Conservation (phyloP, 2,329 filamentous ascomycete genomes). For the Graphiopsis chlorocephala region DNA sequence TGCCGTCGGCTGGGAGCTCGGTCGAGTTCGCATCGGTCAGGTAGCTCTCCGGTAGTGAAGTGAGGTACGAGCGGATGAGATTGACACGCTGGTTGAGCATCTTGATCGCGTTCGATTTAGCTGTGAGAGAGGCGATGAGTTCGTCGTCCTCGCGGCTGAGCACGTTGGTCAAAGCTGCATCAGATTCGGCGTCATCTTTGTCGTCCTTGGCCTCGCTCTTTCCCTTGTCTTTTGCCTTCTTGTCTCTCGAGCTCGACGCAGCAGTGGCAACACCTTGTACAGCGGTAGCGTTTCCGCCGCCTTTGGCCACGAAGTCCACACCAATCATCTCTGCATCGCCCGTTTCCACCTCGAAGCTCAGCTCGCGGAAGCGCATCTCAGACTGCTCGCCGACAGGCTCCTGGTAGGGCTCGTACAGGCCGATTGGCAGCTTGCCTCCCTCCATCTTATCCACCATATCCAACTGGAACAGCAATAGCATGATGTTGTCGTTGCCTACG, state of each 20-base stretch:
- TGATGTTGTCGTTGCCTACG: slow-evolving; percentile 70
- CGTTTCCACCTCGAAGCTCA: slow-evolving; percentile 86
- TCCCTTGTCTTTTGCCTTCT: slow-evolving; percentile 30
- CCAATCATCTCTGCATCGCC: slow-evolving; percentile 97
- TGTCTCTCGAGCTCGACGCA: slow-evolving; percentile 40
- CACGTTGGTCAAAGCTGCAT: slow-evolving; percentile 34
- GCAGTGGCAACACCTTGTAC: slow-evolving; percentile 32
- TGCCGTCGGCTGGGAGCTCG: slow-evolving; percentile 35
- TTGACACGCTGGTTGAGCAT: slow-evolving; percentile 70
- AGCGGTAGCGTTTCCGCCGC: slow-evolving; percentile 75
- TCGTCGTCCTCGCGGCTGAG: slow-evolving; percentile 64
- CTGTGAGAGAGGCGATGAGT: slow-evolving; percentile 67
- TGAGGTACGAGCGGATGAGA: slow-evolving; percentile 66
- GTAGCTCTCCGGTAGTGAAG: slow-evolving; percentile 66
- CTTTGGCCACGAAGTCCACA: slow-evolving; percentile 86
- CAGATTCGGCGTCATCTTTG: slow-evolving; percentile 40
- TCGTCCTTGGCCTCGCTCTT: slow-evolving; percentile 37
- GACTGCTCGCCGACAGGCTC: slow-evolving; percentile 61
- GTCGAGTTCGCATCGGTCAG: slow-evolving; percentile 47
- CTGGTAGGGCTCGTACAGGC: slow-evolving; percentile 78
- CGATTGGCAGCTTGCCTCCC: slow-evolving; percentile 80
- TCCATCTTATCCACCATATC: slow-evolving; percentile 53
- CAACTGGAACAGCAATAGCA: slow-evolving; percentile 85
- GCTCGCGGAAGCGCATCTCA: slow-evolving; percentile 73
- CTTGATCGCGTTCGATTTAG: slow-evolving; percentile 88